These are phyloP conservation scores for Ogataea zsoltii DNA, from an alignment of 805 yeast genomes.

Conservation along the genomic window DNA sequence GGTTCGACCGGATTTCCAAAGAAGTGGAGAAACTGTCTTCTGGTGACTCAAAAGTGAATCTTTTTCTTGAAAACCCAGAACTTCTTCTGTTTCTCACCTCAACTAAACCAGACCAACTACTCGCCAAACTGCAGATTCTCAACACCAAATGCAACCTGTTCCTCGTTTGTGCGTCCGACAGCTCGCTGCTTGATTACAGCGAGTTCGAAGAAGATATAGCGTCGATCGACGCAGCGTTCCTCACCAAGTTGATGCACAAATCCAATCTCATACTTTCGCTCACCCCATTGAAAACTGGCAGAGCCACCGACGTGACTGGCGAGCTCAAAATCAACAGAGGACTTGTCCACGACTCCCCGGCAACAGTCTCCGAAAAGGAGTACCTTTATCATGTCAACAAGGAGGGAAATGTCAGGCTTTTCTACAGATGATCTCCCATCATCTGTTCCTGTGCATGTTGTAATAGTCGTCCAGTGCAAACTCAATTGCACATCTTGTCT, in stretches of 20 bases:
- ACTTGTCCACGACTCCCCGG: constrained; percentile 29
- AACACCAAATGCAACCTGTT: constrained; percentile 26
- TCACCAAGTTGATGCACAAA: constrained; percentile 49
- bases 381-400: constrained; percentile 60
- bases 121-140: constrained; percentile 20
- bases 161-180: constrained; percentile 24
- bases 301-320: constrained; percentile 83
- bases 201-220: constrained; percentile 23
- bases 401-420: constrained; percentile 50
- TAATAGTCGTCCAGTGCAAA: constrained; percentile 80
- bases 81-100: constrained; percentile 23
- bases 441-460: constrained; percentile 34
- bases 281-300: constrained; percentile 73
- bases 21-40: constrained; percentile 22
- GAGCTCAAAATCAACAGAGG: constrained; percentile 63
- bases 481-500: constrained; percentile 89
- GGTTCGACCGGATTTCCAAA: constrained; percentile 18
- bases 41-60: constrained; percentile 20
- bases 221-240: constrained; percentile 45
- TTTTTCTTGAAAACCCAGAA: constrained; percentile 34
- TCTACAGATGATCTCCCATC: constrained; percentile 37
- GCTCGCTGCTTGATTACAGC: constrained; percentile 21
- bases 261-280: constrained; percentile 54
- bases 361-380: constrained; percentile 54
- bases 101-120: constrained; percentile 11